Conservation (phyloP, 768 basidiomycete species). For the Termitomyces sp. region DNA sequence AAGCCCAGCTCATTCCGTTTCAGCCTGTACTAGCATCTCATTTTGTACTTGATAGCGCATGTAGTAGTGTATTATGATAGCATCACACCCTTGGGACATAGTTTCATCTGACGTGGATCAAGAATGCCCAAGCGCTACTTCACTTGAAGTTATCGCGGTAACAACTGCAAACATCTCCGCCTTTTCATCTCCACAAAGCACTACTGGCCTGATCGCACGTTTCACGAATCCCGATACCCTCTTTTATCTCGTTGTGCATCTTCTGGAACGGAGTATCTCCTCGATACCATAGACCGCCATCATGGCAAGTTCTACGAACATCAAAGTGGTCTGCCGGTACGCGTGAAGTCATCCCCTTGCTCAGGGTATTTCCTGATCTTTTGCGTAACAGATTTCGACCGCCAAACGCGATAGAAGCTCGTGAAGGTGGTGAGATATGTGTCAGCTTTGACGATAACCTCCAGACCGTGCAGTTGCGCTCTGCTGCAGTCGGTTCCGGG, state of each 20-base stretch:
- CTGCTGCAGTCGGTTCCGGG: conserved; percentile 60
- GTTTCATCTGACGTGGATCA: background rate
- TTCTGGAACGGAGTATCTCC: conserved; percentile 14
- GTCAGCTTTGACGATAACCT: conserved; percentile 85
- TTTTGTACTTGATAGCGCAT: conserved; percentile 11
- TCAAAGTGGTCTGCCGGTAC: conserved; percentile 99
- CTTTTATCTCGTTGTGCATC: conserved; percentile 2
- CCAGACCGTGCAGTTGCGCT: conserved; percentile 78
- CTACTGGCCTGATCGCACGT: conserved; percentile 6
- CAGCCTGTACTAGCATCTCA: conserved; percentile 10
- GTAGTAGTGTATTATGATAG: conserved; percentile 11
- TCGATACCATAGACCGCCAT: conserved; percentile 19
- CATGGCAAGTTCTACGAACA: conserved; percentile 79
- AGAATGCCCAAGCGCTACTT: background rate
- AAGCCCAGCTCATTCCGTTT: conserved; percentile 2
- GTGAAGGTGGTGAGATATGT: conserved; percentile 86
- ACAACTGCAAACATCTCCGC: conserved; percentile 20
- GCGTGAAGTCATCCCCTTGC: conserved; percentile 23
- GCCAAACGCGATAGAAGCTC: conserved; percentile 83
- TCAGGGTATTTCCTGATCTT: conserved; percentile 10
- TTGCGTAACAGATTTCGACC: conserved; percentile 76
- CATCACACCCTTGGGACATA: conserved; percentile 1
- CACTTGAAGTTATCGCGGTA: conserved; percentile 14
- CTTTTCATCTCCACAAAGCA: conserved; percentile 5
- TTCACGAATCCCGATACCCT: conserved; percentile 12